Evolutionary conservation across 2,329 filamentous ascomycete genomes (phyloP).

Genomic region (Lasiodiplodia sp.): DNA sequence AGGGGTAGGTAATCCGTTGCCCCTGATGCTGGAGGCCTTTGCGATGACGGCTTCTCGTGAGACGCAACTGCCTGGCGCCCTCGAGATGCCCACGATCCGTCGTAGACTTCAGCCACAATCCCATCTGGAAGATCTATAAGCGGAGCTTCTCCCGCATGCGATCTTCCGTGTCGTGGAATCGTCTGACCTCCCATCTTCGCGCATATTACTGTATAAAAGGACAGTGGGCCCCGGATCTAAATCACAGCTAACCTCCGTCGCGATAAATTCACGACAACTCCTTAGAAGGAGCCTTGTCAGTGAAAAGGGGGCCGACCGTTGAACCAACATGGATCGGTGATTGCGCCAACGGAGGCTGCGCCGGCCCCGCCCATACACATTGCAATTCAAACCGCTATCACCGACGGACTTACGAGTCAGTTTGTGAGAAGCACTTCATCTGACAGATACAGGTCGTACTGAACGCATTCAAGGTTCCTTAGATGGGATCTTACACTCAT

Average conservation of each 20-base stretch:
- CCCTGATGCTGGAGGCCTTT: background rate
- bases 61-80: background rate
- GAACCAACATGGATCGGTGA: background rate
- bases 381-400: background rate
- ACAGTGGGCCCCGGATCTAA: conserved; percentile 20
- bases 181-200: background rate
- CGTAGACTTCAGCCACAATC: background rate
- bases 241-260: background rate
- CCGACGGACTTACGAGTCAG: background rate
- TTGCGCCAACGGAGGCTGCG: background rate
- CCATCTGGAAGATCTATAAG: too few species aligned
- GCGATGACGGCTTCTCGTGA: background rate
- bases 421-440: background rate
- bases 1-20: conserved; percentile 3
- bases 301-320: background rate
- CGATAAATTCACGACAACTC: background rate
- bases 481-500: background rate
- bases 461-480: background rate
- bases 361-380: background rate
- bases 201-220: background rate
- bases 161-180: background rate
- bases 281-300: background rate
- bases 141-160: background rate
- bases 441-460: background rate
- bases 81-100: background rate